Percentiles rank a stretch among this genome's conserved stretches.
phyloP scores from a whole-genome alignment of 805 yeast species.

The Suhomyces emberorum region DNA sequence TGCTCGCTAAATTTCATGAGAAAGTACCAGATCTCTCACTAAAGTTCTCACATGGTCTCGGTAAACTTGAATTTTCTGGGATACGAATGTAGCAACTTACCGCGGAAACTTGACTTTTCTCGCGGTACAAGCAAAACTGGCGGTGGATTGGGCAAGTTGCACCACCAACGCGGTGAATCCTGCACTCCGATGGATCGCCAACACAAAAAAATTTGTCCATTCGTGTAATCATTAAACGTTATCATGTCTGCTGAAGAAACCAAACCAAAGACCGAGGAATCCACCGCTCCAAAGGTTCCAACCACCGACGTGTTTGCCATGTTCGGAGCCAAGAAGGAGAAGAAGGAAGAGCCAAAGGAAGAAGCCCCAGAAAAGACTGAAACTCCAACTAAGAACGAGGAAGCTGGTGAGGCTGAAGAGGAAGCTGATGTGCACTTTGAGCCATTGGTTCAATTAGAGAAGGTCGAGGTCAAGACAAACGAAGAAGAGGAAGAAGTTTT shows the following conservation, averaged over 20 bases:
- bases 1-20: too few relatives aligned
- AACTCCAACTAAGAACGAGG: conserved; percentile 40
- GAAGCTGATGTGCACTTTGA: conserved; percentile 90
- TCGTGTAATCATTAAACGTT: too few relatives aligned
- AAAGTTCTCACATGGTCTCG: too few relatives aligned
- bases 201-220: too few relatives aligned
- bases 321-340: conserved; percentile 89
- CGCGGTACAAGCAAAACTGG: too few relatives aligned
- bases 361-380: conserved; percentile 37
- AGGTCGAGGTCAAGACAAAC: conserved; percentile 93
- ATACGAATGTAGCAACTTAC: too few relatives aligned
- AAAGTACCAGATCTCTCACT: too few relatives aligned
- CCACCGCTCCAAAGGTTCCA: conserved; percentile 64
- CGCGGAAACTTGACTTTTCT: too few relatives aligned
- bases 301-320: conserved; percentile 83
- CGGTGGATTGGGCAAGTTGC: too few relatives aligned
- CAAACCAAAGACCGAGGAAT: conserved; percentile 26
- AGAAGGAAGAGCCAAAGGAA: conserved; percentile 44
- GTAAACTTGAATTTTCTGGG: too few relatives aligned
- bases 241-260: conserved; percentile 32
- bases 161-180: too few relatives aligned
- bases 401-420: conserved; percentile 56
- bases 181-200: too few relatives aligned
- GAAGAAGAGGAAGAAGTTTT: conserved; percentile 85
- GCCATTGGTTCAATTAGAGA: conserved; percentile 91